A percentile compares a stretch with the other conserved stretches of the same genome.
Evolutionary conservation across 371 early-diverging fungal species (phyloP).

Genomic region (Saksenaea oblongispora): DNA sequence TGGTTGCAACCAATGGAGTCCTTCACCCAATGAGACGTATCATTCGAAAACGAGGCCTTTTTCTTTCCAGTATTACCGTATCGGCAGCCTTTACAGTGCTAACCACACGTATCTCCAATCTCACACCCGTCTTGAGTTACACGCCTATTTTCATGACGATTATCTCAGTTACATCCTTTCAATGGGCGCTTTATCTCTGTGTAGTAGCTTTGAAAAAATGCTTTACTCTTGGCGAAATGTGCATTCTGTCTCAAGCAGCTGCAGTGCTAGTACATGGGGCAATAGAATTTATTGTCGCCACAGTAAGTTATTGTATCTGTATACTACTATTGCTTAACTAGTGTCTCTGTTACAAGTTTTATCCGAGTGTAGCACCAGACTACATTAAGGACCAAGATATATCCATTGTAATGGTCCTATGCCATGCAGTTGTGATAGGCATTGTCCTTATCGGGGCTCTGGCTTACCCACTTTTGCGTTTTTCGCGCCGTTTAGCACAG

Average conservation of each 20-base stretch:
- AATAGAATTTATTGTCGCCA: constrained; percentile 29
- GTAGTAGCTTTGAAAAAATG: constrained; percentile 47
- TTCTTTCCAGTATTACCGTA: constrained; percentile 35
- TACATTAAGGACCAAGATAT: constrained; percentile 27
- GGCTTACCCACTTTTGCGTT: constrained; percentile 54
- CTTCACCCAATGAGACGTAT: constrained; percentile 35
- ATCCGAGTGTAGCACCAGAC: constrained; percentile 23
- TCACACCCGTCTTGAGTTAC: constrained; percentile 25
- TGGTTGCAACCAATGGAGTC: constrained; percentile 29
- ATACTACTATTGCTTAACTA: neutral
- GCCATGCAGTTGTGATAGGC: constrained; percentile 64
- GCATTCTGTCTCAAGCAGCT: constrained; percentile 60
- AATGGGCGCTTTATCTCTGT: constrained; percentile 46
- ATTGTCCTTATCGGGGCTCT: constrained; percentile 68
- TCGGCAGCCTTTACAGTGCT: constrained; percentile 32
- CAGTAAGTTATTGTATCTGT: constrained; percentile 16
- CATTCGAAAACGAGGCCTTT: constrained; percentile 41
- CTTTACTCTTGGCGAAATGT: constrained; percentile 74
- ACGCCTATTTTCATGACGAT: constrained; percentile 31
- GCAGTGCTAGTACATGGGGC: constrained; percentile 52
- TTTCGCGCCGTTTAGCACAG: constrained; percentile 51
- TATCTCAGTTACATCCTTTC: constrained; percentile 33
- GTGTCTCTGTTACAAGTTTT: constrained; percentile 16
- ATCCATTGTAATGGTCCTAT: constrained; percentile 32
- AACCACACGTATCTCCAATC: constrained; percentile 20